phyloP scores from a whole-genome alignment of 192 early-diverging fungal genomes.

The Pilobolus umbonatus region DNA sequence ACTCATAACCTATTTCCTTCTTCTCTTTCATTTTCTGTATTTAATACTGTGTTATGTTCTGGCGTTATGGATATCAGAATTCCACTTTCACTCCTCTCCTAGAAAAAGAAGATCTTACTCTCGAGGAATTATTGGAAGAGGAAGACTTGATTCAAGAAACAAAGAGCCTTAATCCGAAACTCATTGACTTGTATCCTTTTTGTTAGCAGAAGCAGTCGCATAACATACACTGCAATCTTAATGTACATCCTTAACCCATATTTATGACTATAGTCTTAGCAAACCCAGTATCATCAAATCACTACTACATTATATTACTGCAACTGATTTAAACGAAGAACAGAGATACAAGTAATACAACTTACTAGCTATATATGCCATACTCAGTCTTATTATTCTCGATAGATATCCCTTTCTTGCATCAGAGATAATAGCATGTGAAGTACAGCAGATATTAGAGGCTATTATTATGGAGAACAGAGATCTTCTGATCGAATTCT shows the following conservation, averaged over 20 bases:
- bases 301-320: constrained; percentile 79
- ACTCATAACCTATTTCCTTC: no score
- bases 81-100: constrained; percentile 91
- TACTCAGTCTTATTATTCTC: background rate
- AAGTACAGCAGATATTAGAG: constrained; percentile 76
- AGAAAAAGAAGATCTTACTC: constrained; percentile 83
- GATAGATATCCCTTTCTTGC: constrained; percentile 78
- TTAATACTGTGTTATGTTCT: no score
- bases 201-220: background rate
- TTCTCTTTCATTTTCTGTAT: no score
- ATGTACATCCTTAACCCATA: background rate
- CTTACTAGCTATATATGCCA: background rate
- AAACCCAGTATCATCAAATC: constrained; percentile 69
- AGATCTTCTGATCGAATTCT: constrained; percentile 77
- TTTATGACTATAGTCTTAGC: constrained; percentile 54
- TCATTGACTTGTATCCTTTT: constrained; percentile 74
- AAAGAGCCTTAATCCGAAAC: constrained; percentile 86
- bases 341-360: background rate
- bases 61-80: constrained; percentile 91
- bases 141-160: constrained; percentile 93
- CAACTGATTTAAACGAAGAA: constrained; percentile 75
- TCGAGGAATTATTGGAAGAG: constrained; percentile 90
- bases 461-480: constrained; percentile 59
- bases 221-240: background rate
- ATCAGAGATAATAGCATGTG: constrained; percentile 73